Percentiles rank a stretch among this genome's conserved stretches.
These are phyloP conservation scores for Penicillium desertorum DNA, from an alignment of 495 filamentous ascomycete genomes.

Conservation along the genomic window DNA sequence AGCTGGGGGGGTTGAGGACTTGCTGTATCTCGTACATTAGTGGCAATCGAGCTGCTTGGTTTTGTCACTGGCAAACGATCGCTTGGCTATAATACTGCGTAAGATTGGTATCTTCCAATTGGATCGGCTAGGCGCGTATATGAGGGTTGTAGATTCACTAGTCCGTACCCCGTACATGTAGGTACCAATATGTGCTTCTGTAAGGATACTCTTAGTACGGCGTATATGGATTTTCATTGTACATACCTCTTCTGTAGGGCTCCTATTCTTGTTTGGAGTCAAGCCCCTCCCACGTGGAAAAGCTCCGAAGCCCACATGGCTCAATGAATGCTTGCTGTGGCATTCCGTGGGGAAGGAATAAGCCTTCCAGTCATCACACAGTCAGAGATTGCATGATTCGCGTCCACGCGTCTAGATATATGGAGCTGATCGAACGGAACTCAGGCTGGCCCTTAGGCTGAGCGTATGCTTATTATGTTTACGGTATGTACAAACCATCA, in stretches of 20 bases:
- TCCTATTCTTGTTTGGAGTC: background rate
- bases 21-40: conserved; percentile 12
- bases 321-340: background rate
- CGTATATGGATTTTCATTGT: background rate
- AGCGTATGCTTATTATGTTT: background rate
- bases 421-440: background rate
- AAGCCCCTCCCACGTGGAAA: conserved; percentile 3
- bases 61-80: conserved; percentile 6
- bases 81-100: background rate
- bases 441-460: background rate
- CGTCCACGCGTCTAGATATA: too few species aligned
- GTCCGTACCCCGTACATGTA: too few species aligned
- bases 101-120: background rate
- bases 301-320: conserved; percentile 3
- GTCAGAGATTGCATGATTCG: background rate
- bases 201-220: background rate
- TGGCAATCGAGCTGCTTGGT: background rate
- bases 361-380: background rate
- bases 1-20: conserved; percentile 2
- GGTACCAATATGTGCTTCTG: background rate
- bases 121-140: background rate
- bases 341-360: background rate
- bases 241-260: background rate
- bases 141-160: background rate
- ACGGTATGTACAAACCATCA: background rate